Base-by-base conservation (phyloP, 371 early-diverging fungal genomes). In the Zychaea mexicana region DNA sequence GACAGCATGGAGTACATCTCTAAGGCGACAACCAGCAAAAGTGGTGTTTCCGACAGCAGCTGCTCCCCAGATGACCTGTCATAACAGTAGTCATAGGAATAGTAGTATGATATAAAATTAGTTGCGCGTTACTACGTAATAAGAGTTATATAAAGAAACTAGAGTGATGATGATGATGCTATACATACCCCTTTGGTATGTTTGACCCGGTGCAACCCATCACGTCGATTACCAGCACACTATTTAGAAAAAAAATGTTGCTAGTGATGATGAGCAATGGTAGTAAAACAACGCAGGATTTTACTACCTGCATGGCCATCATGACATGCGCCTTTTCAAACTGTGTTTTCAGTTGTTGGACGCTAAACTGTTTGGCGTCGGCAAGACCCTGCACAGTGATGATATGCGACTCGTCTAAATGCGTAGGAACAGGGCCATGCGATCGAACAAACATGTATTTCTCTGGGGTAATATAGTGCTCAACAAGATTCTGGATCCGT, bases 401-500 rank as follows among this genome's bases (percentile, higher is more conserved):
- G 10, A 52, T 38, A 63, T 87, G 85, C 2, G 74, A 52, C 10
- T 78, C 76, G 30, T 54, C 31, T 15, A 62, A 39, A n/a, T 93
- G 72, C 52, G 85, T 72, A 24, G 96, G 96, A 21, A 95, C 89
- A 17, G 95, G 93, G 2, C 94, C 90, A 72, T 96, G 96, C 67
- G 93, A 93, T 21, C 96, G 92, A 57, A 83, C 80, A 60, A 87
- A 87, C 52, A 85, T 82, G 28, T 78, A 62, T 9, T 73, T 69
- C 28, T 70, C 74, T 2, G 87, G 85, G n/a, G 87, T 87, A 45
- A 87, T 76, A 64, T 76, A 74, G 27, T 79, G 70, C 46, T 84
- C 73, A 15, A 87, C 74, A 17, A 87, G 73, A 36, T 82, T 74
- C 0, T 69, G 67, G 19, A 78, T 69, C 1, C 38, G 64, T 7